These are phyloP conservation scores for Batrachochytrium dendrobatidis DNA, from an alignment of 371 early-diverging fungal genomes.

Conservation along the genomic window DNA sequence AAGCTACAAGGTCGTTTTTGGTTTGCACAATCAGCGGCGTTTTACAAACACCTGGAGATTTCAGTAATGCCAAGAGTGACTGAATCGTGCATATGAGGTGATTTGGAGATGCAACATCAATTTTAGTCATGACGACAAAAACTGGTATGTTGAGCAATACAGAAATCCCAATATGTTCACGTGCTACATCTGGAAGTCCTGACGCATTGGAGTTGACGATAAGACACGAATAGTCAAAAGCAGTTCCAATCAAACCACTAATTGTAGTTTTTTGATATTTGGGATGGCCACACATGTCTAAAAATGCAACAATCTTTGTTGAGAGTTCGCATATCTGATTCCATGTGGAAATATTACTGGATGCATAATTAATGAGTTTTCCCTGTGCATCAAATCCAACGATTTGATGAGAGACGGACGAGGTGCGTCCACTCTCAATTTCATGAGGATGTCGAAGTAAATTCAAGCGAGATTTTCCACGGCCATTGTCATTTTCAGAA, in stretches of 20 bases:
- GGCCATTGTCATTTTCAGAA: constrained; percentile 78
- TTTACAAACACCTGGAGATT: constrained; percentile 32
- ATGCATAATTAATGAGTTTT: constrained; percentile 33
- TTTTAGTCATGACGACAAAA: constrained; percentile 46
- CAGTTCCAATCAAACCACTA: constrained; percentile 33
- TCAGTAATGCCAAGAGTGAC: constrained; percentile 30
- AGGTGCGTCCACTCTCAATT: constrained; percentile 79
- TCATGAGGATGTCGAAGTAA: constrained; percentile 87
- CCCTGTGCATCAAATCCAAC: constrained; percentile 62
- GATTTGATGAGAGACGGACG: constrained; percentile 79
- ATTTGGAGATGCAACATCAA: constrained; percentile 37
- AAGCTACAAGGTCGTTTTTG: constrained; percentile 34
- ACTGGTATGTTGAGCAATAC: constrained; percentile 41
- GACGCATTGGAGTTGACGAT: constrained; percentile 33
- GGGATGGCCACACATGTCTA: constrained; percentile 45
- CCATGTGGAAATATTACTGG: constrained; percentile 27
- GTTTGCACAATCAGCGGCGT: constrained; percentile 37
- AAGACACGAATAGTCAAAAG: constrained; percentile 42
- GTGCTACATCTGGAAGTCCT: constrained; percentile 29
- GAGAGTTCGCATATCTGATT: constrained; percentile 37
- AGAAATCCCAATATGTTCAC: constrained; percentile 41
- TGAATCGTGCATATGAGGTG: constrained; percentile 34
- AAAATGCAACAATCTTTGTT: constrained; percentile 40
- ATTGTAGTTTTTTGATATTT: constrained; percentile 49
- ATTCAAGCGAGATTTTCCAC: constrained; percentile 76